phyloP scores from a whole-genome alignment of 441 rosid species.

The Flueggea neowawraea region DNA sequence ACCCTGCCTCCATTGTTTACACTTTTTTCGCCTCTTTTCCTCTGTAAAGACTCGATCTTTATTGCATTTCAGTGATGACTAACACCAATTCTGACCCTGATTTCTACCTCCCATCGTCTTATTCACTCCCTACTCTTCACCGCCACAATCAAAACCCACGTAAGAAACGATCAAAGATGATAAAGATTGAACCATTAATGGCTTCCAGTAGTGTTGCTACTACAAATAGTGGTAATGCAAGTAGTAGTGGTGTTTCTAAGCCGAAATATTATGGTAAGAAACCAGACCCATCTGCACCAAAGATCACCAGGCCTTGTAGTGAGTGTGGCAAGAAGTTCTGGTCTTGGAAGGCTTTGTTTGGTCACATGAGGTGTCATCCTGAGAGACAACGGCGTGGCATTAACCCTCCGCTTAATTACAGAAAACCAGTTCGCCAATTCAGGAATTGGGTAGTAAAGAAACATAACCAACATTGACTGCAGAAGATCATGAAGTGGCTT shows the following conservation, averaged over 20 bases:
- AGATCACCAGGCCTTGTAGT: constrained; percentile 76
- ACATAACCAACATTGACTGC: constrained; percentile 22
- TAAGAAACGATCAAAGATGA: constrained; percentile 52
- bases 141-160: constrained; percentile 30
- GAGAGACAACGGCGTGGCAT: constrained; percentile 95
- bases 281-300: constrained; percentile 77
- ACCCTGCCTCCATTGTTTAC: constrained; percentile 14
- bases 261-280: constrained; percentile 42
- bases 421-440: constrained; percentile 12
- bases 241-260: constrained; percentile 15
- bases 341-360: constrained; percentile 86
- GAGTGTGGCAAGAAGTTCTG: constrained; percentile 83
- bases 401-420: constrained; percentile 61
- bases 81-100: constrained; percentile 31
- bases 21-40: constrained; percentile 18
- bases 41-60: not conserved
- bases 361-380: constrained; percentile 98
- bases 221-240: too few relatives aligned
- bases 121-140: constrained; percentile 2
- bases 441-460: not conserved
- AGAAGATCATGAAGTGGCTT: constrained; percentile 72
- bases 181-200: constrained; percentile 21
- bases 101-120: constrained; percentile 35
- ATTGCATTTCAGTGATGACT: constrained; percentile 16
- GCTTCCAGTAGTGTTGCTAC: too few relatives aligned